These are phyloP conservation scores for Yarrowia sp. DNA, from an alignment of 805 yeast genomes.

Conservation along the genomic window DNA sequence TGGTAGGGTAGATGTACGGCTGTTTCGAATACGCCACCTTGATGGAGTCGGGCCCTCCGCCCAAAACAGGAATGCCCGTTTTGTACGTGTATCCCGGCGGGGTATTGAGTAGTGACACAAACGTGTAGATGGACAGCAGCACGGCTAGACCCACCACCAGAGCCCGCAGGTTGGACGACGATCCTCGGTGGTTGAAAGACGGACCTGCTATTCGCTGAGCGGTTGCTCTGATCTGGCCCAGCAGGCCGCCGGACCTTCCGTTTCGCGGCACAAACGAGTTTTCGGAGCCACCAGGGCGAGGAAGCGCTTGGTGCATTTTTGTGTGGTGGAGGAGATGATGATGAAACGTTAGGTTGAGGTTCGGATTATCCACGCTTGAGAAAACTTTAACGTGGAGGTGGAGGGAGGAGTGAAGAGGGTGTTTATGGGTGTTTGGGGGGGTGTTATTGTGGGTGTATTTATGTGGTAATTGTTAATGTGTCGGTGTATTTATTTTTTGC, in stretches of 20 bases:
- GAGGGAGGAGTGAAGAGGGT: no score
- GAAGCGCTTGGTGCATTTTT: conserved; percentile 19
- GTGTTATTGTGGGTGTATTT: no score
- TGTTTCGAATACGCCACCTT: conserved; percentile 18
- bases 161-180: background rate
- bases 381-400: conserved; percentile 10
- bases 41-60: conserved; percentile 20
- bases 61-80: conserved; percentile 4
- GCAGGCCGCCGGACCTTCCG: conserved; percentile 15
- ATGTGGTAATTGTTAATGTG: no score
- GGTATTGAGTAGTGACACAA: conserved; percentile 10
- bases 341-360: background rate
- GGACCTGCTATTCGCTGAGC: conserved; percentile 5
- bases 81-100: conserved; percentile 14
- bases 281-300: conserved; percentile 13
- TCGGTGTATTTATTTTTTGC: no score
- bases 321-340: background rate
- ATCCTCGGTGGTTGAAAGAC: background rate
- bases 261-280: conserved; percentile 19
- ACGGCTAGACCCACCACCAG: background rate
- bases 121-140: conserved; percentile 10
- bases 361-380: background rate
- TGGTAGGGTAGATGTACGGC: conserved; percentile 25
- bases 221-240: conserved; percentile 21
- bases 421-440: no score